A percentile compares a stretch with the other conserved stretches of the same genome.
phyloP scores from a whole-genome alignment of 2,329 filamentous ascomycete species.

The Colletotrichum musae region DNA sequence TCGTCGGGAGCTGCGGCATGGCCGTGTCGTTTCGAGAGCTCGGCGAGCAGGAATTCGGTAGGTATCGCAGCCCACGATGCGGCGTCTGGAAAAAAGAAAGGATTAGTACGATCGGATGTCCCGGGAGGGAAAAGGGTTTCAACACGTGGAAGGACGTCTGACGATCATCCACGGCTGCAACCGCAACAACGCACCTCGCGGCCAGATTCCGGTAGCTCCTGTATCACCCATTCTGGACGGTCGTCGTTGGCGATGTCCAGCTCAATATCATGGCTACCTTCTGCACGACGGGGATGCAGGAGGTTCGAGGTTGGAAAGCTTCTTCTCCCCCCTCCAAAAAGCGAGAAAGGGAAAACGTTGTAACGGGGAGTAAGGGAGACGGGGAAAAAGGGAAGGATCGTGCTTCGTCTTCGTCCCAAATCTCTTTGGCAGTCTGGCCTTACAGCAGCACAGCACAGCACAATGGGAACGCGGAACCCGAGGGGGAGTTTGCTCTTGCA shows the following conservation, averaged over 20 bases:
- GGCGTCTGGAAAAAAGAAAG: constrained; percentile 47
- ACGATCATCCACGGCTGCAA: background rate
- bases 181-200: constrained; percentile 19
- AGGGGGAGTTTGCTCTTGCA: constrained; percentile 6
- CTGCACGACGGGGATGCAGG: constrained; percentile 27
- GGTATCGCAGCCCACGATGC: constrained; percentile 64
- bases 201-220: constrained; percentile 30
- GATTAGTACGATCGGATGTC: constrained; percentile 22
- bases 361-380: background rate
- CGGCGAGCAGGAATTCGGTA: constrained; percentile 66
- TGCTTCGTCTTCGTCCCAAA: constrained; percentile 36
- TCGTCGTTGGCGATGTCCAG: constrained; percentile 29
- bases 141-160: background rate
- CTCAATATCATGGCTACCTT: constrained; percentile 37
- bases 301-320: background rate
- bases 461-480: constrained; percentile 15
- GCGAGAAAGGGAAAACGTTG: background rate
- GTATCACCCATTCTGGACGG: constrained; percentile 39
- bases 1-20: constrained; percentile 36
- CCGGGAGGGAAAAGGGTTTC: background rate
- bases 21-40: constrained; percentile 64
- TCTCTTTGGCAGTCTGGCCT: constrained; percentile 2
- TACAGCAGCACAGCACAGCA: background rate
- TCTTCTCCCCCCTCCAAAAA: background rate
- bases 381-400: constrained; percentile 9